Evolutionary conservation across 306 rosid species (phyloP).

Genomic region (apple (Malus domestica)): DNA sequence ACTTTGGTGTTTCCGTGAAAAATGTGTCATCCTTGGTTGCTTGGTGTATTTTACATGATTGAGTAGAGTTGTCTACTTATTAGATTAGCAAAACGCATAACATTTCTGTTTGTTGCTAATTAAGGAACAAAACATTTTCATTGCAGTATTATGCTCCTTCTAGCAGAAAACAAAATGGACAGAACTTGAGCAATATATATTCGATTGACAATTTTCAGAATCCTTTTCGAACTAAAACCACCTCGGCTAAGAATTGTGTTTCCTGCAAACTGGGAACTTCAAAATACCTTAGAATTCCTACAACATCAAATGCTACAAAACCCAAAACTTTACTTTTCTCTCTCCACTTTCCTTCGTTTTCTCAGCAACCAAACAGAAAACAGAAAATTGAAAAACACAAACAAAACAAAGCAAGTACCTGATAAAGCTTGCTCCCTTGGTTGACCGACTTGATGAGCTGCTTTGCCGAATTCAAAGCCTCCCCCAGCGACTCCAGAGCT

Average conservation of each 20-base stretch:
- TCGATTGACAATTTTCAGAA: neutral
- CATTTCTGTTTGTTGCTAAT: neutral
- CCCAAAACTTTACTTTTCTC: neutral
- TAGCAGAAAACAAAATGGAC: neutral
- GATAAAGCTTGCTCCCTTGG: conserved; percentile 82
- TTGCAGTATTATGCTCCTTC: neutral
- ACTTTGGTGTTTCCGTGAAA: no score
- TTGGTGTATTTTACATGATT: neutral
- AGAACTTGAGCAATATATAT: neutral
- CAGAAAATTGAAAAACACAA: neutral
- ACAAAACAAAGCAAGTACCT: conserved; percentile 30
- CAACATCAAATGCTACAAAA: neutral
- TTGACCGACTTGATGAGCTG: conserved; percentile 50
- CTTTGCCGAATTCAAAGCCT: conserved; percentile 62
- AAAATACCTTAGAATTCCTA: neutral
- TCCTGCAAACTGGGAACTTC: neutral
- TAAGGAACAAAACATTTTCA: neutral
- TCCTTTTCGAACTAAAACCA: neutral
- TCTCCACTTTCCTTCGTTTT: neutral
- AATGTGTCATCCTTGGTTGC: neutral
- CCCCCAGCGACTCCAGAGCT: conserved; percentile 51
- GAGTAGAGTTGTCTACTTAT: neutral
- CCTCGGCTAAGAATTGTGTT: neutral
- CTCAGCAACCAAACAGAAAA: conserved; percentile 3
- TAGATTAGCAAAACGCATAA: neutral